Conservation (phyloP, 306 rosid genomes). For the Astragalus glycyphyllos region DNA sequence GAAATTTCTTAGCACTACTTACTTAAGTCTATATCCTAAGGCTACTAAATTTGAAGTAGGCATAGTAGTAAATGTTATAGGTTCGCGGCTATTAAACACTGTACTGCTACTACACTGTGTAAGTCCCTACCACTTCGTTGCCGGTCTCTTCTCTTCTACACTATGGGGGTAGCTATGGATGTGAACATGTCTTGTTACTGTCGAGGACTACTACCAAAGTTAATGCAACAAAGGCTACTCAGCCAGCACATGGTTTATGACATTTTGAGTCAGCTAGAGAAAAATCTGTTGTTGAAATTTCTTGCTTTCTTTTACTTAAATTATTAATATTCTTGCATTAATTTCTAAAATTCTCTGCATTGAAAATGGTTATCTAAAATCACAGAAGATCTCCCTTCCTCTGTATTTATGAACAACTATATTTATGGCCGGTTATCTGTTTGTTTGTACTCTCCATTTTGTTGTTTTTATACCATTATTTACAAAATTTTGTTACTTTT, state of each 20-base stretch:
- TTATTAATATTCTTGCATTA: neutral
- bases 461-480: too few relatives aligned
- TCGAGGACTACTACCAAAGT: constrained; percentile 1
- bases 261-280: constrained; percentile 30
- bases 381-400: constrained; percentile 3
- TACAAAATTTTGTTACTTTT: too few relatives aligned
- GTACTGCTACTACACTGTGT: neutral
- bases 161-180: constrained; percentile 31
- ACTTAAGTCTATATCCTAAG: too few relatives aligned
- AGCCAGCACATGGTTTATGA: constrained; percentile 64
- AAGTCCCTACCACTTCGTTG: neutral
- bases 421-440: constrained; percentile 15
- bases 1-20: too few relatives aligned
- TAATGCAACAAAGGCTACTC: constrained; percentile 25
- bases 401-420: constrained; percentile 14
- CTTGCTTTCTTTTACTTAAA: neutral
- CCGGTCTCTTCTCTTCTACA: constrained; percentile 22
- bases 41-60: too few relatives aligned
- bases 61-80: neutral
- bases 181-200: constrained; percentile 30
- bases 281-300: constrained; percentile 24
- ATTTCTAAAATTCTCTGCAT: neutral
- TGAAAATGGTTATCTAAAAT: constrained; percentile 12
- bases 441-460: neutral
- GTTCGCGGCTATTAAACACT: constrained; percentile 18